phyloP scores from a whole-genome alignment of 1,284 basidiomycete genomes.

The Cutaneotrichosporon cyanovorans region DNA sequence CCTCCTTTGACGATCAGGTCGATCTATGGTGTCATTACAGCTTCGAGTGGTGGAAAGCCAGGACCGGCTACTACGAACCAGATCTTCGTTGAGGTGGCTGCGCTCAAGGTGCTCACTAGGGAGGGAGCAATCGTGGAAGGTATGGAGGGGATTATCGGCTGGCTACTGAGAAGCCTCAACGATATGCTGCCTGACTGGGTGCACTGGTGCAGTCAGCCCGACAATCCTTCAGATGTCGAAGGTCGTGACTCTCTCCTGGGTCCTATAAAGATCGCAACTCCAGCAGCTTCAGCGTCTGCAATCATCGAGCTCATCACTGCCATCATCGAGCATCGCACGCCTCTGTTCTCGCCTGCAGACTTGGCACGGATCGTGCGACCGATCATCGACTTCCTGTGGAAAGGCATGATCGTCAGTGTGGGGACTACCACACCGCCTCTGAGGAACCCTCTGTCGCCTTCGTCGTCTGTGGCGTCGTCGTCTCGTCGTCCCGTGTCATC shows the following conservation, averaged over 20 bases:
- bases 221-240: neutral
- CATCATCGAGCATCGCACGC: constrained; percentile 32
- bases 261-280: constrained; percentile 22
- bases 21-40: constrained; percentile 27
- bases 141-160: constrained; percentile 33
- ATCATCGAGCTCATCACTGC: constrained; percentile 32
- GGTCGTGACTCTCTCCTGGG: constrained; percentile 18
- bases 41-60: constrained; percentile 11
- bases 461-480: neutral
- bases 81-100: constrained; percentile 32
- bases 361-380: constrained; percentile 31
- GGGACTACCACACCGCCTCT: neutral
- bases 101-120: constrained; percentile 33
- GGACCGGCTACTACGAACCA: constrained; percentile 22
- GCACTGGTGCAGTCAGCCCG: constrained; percentile 22
- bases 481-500: too few relatives aligned
- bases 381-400: constrained; percentile 29
- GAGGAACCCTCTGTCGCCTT: neutral
- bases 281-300: constrained; percentile 22
- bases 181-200: constrained; percentile 27
- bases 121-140: constrained; percentile 28
- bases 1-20: constrained; percentile 23
- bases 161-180: constrained; percentile 22
- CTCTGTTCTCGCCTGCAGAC: constrained; percentile 36
- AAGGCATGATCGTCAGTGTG: constrained; percentile 22